phyloP scores from a whole-genome alignment of 2,329 filamentous ascomycete genomes.

The Mycosphaerelloides madeirae region DNA sequence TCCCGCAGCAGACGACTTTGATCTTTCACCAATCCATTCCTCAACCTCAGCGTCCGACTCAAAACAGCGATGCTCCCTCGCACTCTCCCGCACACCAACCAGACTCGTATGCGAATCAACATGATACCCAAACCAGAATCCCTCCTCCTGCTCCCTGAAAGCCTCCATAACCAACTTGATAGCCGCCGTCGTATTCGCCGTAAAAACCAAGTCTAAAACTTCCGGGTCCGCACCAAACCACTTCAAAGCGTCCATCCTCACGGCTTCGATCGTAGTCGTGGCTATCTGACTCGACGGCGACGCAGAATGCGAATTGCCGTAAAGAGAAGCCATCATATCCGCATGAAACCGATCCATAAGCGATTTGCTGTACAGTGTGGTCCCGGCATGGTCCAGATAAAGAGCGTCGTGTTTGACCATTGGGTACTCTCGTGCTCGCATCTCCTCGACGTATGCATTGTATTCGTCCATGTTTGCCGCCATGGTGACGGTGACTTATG shows the following conservation, averaged over 20 bases:
- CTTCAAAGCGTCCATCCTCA: slow-evolving; percentile 63
- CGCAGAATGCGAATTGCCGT: slow-evolving; percentile 90
- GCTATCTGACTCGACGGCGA: slow-evolving; percentile 73
- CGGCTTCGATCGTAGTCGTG: slow-evolving; percentile 64
- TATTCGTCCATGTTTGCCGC: slow-evolving; percentile 18
- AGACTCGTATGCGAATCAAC: slow-evolving; percentile 80
- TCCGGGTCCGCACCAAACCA: slow-evolving; percentile 79
- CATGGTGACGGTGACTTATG: slow-evolving; percentile 8
- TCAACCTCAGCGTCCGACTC: slow-evolving; percentile 58
- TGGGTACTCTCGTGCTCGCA: slow-evolving; percentile 47
- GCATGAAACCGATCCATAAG: slow-evolving; percentile 71
- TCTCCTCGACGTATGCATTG: slow-evolving; percentile 43
- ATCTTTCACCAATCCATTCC: slow-evolving; percentile 52
- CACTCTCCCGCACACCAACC: slow-evolving; percentile 66
- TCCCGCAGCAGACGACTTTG: slow-evolving; percentile 19
- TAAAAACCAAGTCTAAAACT: slow-evolving; percentile 83
- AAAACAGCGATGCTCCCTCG: slow-evolving; percentile 62
- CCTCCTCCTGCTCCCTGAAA: slow-evolving; percentile 60
- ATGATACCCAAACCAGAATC: slow-evolving; percentile 81
- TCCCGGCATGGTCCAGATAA: slow-evolving; percentile 94
- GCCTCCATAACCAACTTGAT: slow-evolving; percentile 82
- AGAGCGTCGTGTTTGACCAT: slow-evolving; percentile 27
- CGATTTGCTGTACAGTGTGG: slow-evolving; percentile 64
- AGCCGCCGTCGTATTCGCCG: slow-evolving; percentile 85
- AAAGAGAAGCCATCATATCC: slow-evolving; percentile 74